Conservation (phyloP, 768 basidiomycete species). For the Mycena olivaceomarginata region DNA sequence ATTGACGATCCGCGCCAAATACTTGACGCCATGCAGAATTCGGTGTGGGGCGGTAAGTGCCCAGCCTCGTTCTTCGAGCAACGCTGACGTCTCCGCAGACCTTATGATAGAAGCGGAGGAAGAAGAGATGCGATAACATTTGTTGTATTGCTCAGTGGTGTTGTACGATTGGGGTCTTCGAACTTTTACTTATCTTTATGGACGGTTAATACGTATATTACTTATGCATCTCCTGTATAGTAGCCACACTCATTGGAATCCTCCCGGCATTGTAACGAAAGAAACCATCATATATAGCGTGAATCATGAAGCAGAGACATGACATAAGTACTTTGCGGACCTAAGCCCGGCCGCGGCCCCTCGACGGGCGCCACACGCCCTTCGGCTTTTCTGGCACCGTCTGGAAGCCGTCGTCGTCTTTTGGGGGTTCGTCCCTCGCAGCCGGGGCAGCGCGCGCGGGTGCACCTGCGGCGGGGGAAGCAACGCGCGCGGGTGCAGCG, state of each 20-base stretch:
- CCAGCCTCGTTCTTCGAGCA: background rate
- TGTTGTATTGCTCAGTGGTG: slow-evolving; percentile 19
- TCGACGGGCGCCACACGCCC: slow-evolving; percentile 57
- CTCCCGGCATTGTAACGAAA: background rate
- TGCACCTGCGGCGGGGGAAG: slow-evolving; percentile 55
- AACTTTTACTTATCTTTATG: slow-evolving; percentile 15
- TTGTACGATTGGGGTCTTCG: slow-evolving; percentile 25
- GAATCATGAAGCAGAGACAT: slow-evolving; percentile 20
- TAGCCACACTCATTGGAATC: slow-evolving; percentile 25
- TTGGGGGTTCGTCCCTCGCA: slow-evolving; percentile 63
- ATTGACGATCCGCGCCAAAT: slow-evolving; percentile 46
- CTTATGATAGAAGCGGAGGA: slow-evolving; percentile 46
- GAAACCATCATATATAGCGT: background rate
- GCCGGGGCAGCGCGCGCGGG: slow-evolving; percentile 41
- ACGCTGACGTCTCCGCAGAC: slow-evolving; percentile 28
- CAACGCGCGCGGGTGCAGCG: slow-evolving; percentile 46
- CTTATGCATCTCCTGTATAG: slow-evolving; percentile 34
- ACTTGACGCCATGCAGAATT: slow-evolving; percentile 40
- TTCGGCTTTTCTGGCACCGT: slow-evolving; percentile 65
- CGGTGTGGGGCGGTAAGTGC: slow-evolving; percentile 41
- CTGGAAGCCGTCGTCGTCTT: slow-evolving; percentile 85
- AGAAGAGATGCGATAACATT: slow-evolving; percentile 37
- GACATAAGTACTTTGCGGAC: background rate
- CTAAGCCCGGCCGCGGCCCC: slow-evolving; percentile 40
- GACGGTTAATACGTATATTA: slow-evolving; percentile 43